phyloP scores from a whole-genome alignment of 768 basidiomycete species.

The Lentinula boryana region DNA sequence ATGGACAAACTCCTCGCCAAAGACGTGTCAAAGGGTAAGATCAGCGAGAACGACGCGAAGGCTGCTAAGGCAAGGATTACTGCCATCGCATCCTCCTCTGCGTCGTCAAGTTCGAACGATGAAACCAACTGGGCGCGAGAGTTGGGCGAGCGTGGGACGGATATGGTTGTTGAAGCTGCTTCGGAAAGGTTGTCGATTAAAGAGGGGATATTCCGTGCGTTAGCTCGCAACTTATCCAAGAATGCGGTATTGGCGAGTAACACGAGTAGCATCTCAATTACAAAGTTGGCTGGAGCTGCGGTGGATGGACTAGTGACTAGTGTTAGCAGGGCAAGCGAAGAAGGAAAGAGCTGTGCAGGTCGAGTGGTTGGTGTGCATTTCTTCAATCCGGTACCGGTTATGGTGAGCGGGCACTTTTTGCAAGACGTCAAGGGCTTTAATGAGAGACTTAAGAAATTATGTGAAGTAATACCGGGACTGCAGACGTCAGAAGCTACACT shows the following conservation, averaged over 20 bases:
- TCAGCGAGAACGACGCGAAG: slow-evolving; percentile 63
- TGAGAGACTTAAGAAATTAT: slow-evolving; percentile 58
- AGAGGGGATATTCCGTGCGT: slow-evolving; percentile 63
- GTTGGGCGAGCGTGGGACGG: not conserved
- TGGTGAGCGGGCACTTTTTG: slow-evolving; percentile 45
- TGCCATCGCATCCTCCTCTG: not conserved
- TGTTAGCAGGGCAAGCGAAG: slow-evolving; percentile 46
- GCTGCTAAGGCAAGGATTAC: slow-evolving; percentile 64
- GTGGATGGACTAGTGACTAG: slow-evolving; percentile 36
- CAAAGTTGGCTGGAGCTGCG: slow-evolving; percentile 84
- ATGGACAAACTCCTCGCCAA: slow-evolving; percentile 84
- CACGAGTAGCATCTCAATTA: slow-evolving; percentile 91
- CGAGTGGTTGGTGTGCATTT: slow-evolving; percentile 90
- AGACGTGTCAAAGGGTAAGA: slow-evolving; percentile 79
- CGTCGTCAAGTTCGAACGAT: slow-evolving; percentile 29
- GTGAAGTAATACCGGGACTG: slow-evolving; percentile 91
- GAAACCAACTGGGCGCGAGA: not conserved
- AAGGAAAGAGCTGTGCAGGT: slow-evolving; percentile 57
- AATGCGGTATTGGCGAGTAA: slow-evolving; percentile 85
- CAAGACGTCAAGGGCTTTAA: not conserved
- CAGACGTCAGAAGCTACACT: slow-evolving; percentile 82
- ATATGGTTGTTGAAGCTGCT: slow-evolving; percentile 52
- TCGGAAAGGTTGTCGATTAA: slow-evolving; percentile 82
- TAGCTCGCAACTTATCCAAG: slow-evolving; percentile 63
- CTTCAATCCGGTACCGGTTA: slow-evolving; percentile 96